phyloP scores from a whole-genome alignment of 306 rosid species.

The Cajanus cajan region DNA sequence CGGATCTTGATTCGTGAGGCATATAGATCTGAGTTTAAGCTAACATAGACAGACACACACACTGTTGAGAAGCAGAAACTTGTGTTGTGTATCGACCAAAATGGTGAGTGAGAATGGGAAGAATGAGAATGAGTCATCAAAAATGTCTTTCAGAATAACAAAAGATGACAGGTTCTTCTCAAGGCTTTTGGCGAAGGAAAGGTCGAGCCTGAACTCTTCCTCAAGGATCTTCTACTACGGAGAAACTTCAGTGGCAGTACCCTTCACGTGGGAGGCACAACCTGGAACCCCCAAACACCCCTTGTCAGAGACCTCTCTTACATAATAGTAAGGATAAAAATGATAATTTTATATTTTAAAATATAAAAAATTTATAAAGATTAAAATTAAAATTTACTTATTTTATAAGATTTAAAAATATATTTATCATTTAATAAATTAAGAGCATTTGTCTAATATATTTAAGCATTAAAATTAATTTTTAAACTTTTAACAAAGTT shows the following conservation, averaged over 20 bases:
- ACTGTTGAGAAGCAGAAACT: too few species aligned
- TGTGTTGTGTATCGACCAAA: neutral
- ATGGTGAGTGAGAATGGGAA: conserved; percentile 20
- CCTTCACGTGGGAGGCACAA: conserved; percentile 47
- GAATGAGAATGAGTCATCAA: conserved; percentile 16
- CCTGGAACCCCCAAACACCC: conserved; percentile 52
- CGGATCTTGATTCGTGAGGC: conserved; percentile 35
- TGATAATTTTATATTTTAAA: too few species aligned
- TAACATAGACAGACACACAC: neutral
- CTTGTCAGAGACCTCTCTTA: conserved; percentile 27
- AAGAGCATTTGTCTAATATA: too few species aligned
- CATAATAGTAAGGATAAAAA: too few species aligned
- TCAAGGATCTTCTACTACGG: conserved; percentile 42
- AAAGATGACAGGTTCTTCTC: conserved; percentile 38
- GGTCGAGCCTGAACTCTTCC: conserved; percentile 26
- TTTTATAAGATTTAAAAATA: too few species aligned
- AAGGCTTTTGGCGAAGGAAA: conserved; percentile 35
- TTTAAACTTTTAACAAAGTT: too few species aligned
- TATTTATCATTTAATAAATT: too few species aligned
- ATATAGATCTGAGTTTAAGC: conserved; percentile 20
- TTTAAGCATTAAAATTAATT: too few species aligned
- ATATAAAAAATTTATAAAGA: too few species aligned
- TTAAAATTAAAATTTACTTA: too few species aligned
- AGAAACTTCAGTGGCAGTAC: conserved; percentile 39
- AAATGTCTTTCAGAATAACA: conserved; percentile 39